Base-by-base conservation (phyloP, 768 basidiomycete species). In the Cyclocybe cylindracea region DNA sequence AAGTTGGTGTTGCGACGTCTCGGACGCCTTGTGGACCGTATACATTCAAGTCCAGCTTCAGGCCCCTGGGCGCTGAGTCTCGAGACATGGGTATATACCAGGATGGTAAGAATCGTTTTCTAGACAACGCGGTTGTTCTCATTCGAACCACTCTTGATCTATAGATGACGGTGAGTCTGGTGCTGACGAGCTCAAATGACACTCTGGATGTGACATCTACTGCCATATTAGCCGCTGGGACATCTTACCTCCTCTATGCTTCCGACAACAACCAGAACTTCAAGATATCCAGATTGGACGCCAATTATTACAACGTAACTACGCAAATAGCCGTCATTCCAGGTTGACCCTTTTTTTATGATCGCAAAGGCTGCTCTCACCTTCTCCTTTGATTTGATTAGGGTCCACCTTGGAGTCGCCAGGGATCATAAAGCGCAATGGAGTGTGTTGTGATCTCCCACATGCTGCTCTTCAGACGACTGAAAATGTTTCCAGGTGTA, bases 251-350 rank as follows among this genome's bases (percentile, higher is more conserved):
- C 10, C 70, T 86, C 13, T 86, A 84, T 58, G 84, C 84, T 13
- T 84, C 82, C 5, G 83, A 86, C 66, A 82, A 82, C 65, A 86
- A 86, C 63, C 80, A 83, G 66, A 81, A 85, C 61, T 84, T 85
- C 75, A 86, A 86, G 72, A 84, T 86, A 18, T 74, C 83, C 10
- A 67, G 66, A 44, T 65, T 84, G 48, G 80, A 83, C 55, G 54
- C 74, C n/a, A 76, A 84, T 60, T 86, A 83, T 55, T 80, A 83
- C 59, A 80, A 78, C 51, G 79, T 86, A 13, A 70, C 73, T 0
- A 66, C 76, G 9, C 72, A 78, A 48, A 74, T 73, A 3, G 75
- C 74, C 48, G 72, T 74, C 5, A 61, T 83, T 41, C 61, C 70
- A 48, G 78, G 80, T 78, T 44, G 7, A 72, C 57, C 5, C 5